Evolutionary conservation across 2,329 filamentous ascomycete species (phyloP).

Genomic region (Ophiostoma sp.): DNA sequence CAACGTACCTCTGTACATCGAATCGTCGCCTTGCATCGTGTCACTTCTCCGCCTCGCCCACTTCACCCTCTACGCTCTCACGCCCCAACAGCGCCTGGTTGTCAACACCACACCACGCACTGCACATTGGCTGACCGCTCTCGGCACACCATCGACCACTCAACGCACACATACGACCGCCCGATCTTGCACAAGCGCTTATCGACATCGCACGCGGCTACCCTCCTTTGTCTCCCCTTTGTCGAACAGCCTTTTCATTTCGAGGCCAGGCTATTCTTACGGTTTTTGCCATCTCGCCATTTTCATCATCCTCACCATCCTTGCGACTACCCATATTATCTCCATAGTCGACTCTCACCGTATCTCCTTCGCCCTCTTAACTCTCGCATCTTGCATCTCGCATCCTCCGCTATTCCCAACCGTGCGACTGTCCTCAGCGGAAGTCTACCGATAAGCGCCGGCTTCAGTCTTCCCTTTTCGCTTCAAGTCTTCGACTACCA

Average conservation of each 20-base stretch:
- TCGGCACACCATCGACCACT: constrained; percentile 10
- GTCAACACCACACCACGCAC: neutral
- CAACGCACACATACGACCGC: neutral
- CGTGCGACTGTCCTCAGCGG: neutral
- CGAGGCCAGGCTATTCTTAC: neutral
- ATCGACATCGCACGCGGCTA: constrained; percentile 18
- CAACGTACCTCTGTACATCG: neutral
- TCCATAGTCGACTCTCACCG: neutral
- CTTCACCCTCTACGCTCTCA: neutral
- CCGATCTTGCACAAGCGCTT: constrained; percentile 17
- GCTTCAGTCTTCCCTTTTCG: neutral
- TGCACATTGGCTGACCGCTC: neutral
- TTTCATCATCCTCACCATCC: neutral
- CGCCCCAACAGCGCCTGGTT: neutral
- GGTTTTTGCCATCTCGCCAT: neutral
- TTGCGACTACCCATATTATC: too few relatives aligned
- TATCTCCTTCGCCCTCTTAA: neutral
- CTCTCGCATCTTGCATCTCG: too few relatives aligned
- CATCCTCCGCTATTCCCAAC: too few relatives aligned
- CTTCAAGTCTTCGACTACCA: neutral
- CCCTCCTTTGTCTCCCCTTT: constrained; percentile 10
- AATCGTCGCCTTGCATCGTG: neutral
- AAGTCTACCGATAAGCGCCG: neutral
- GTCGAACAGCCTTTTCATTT: neutral
- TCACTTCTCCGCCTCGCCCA: neutral